phyloP scores from a whole-genome alignment of 169 alveolate species.

The Plasmodium knowlesi region DNA sequence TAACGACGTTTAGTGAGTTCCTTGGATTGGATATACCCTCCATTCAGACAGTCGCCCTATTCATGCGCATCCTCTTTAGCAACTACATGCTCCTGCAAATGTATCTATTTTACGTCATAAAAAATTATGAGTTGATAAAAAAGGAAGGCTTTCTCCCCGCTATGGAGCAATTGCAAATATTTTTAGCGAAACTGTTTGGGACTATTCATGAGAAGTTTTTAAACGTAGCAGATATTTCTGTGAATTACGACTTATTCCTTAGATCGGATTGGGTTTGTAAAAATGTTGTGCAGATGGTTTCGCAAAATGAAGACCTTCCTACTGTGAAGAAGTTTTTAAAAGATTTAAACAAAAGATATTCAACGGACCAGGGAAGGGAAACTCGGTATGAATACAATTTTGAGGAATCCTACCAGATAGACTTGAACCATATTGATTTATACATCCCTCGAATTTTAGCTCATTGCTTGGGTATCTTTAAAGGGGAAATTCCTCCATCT shows the following conservation, averaged over 20 bases:
- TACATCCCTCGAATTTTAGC: slow-evolving; percentile 15
- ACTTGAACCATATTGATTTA: slow-evolving; percentile 32
- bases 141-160: background rate
- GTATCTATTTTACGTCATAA: slow-evolving; percentile 52
- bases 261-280: slow-evolving; percentile 50
- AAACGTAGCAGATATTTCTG: slow-evolving; percentile 40
- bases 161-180: slow-evolving; percentile 20
- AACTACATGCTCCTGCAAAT: slow-evolving; percentile 64
- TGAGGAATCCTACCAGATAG: slow-evolving; percentile 47
- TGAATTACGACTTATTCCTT: slow-evolving; percentile 39
- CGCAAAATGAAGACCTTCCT: slow-evolving; percentile 39
- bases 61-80: slow-evolving; percentile 37
- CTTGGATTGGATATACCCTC: slow-evolving; percentile 22
- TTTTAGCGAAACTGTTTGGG: slow-evolving; percentile 38
- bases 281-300: slow-evolving; percentile 1
- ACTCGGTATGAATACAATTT: slow-evolving; percentile 4
- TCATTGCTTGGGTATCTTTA: background rate
- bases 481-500: background rate
- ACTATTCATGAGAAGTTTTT: slow-evolving; percentile 19
- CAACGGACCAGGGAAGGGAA: slow-evolving; percentile 36
- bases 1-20: slow-evolving; percentile 46
- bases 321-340: slow-evolving; percentile 26
- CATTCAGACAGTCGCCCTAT: slow-evolving; percentile 12
- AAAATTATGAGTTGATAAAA: slow-evolving; percentile 14
- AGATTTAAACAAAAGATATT: slow-evolving; percentile 4